Conservation (phyloP, 1,139 yeast genomes). For the Saccharomyces hybrid region DNA sequence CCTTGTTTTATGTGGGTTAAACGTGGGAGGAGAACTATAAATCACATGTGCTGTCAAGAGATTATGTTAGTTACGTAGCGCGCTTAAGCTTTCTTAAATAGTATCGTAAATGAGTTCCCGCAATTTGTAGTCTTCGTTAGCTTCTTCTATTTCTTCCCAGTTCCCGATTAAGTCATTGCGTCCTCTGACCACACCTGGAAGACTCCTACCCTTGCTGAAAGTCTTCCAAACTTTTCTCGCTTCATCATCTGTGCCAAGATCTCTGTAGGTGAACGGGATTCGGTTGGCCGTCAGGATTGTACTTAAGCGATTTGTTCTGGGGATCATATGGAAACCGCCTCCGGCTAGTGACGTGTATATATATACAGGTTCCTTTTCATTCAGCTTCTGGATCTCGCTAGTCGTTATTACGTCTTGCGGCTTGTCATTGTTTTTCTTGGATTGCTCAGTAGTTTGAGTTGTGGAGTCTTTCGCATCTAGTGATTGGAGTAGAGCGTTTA, state of each 20-base stretch:
- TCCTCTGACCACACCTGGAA: constrained; percentile 94
- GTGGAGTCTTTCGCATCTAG: constrained; percentile 4
- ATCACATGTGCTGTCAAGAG: background rate
- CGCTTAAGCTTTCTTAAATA: constrained; percentile 19
- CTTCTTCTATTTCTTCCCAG: constrained; percentile 74
- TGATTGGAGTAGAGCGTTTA: constrained; percentile 22
- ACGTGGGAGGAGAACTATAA: background rate
- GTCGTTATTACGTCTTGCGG: constrained; percentile 1
- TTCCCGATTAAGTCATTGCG: constrained; percentile 75
- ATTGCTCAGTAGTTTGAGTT: background rate
- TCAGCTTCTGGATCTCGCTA: constrained; percentile 12
- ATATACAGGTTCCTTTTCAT: constrained; percentile 53
- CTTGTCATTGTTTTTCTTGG: background rate
- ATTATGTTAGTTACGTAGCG: background rate
- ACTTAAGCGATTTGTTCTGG: constrained; percentile 70
- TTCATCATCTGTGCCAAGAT: constrained; percentile 79
- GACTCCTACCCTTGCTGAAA: constrained; percentile 60
- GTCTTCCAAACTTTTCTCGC: constrained; percentile 86
- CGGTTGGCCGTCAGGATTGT: constrained; percentile 73
- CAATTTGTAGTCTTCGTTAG: constrained; percentile 73
- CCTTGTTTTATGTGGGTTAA: background rate
- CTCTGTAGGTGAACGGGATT: constrained; percentile 55
- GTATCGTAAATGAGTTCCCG: constrained; percentile 48
- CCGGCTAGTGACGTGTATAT: constrained; percentile 85
- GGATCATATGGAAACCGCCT: constrained; percentile 72